Percentiles rank a stretch among this genome's conserved stretches.
These are phyloP conservation scores for Colletotrichum liriopes DNA, from an alignment of 2,329 filamentous ascomycete genomes.

Conservation along the genomic window DNA sequence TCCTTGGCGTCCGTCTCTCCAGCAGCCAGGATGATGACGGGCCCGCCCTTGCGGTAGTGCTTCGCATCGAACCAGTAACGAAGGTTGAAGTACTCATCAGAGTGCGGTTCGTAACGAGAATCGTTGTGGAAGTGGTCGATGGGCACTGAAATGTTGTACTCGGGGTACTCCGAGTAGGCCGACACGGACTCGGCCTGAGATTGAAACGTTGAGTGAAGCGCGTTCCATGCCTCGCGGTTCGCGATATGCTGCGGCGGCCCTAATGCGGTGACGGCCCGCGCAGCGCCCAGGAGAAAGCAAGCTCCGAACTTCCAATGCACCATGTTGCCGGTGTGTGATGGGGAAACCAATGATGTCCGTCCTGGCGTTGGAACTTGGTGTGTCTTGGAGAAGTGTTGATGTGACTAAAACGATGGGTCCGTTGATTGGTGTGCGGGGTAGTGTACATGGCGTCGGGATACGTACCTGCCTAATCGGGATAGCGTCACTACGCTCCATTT, in stretches of 20 bases:
- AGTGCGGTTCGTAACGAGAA: conserved; percentile 83
- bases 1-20: conserved; percentile 78
- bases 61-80: conserved; percentile 88
- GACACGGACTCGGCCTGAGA: conserved; percentile 2
- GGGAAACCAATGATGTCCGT: conserved; percentile 26
- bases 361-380: conserved; percentile 16
- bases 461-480: conserved; percentile 3
- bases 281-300: conserved; percentile 29
- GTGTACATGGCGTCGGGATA: conserved; percentile 8
- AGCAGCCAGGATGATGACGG: conserved; percentile 82
- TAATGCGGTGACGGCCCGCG: conserved; percentile 23
- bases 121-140: conserved; percentile 91
- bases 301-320: conserved; percentile 32
- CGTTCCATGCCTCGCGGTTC: conserved; percentile 25
- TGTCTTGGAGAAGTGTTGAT: conserved; percentile 22
- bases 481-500: not conserved
- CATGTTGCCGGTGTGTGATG: conserved; percentile 26
- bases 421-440: conserved; percentile 35
- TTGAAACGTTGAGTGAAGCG: conserved; percentile 22
- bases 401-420: conserved; percentile 33
- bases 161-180: conserved; percentile 51
- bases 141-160: conserved; percentile 62
- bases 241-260: conserved; percentile 26
- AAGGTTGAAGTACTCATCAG: conserved; percentile 76
- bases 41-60: conserved; percentile 83